Conservation (phyloP, 192 early-diverging fungal species). For the Podila epicladia region DNA sequence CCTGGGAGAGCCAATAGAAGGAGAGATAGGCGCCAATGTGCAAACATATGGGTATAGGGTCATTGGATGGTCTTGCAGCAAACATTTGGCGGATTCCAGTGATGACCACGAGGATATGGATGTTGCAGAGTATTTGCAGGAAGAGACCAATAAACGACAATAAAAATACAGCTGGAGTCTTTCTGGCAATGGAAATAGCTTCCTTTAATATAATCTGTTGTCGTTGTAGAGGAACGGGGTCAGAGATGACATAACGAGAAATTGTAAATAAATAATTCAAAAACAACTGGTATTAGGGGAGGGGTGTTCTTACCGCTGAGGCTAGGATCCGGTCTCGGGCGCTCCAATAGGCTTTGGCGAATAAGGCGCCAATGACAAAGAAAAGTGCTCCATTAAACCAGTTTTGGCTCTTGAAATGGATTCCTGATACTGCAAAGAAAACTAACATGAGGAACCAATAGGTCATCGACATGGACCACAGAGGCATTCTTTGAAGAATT, state of each 20-base stretch:
- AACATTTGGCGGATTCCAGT: conserved; percentile 55
- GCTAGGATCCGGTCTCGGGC: conserved; percentile 5
- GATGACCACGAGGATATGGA: conserved; percentile 67
- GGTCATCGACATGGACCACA: conserved; percentile 15
- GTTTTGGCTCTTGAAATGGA: conserved; percentile 1
- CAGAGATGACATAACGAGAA: not conserved
- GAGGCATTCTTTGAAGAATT: conserved; percentile 12
- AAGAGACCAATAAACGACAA: conserved; percentile 71
- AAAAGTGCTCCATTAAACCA: conserved; percentile 4
- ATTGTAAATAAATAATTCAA: not conserved
- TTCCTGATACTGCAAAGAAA: conserved; percentile 7
- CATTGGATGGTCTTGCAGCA: conserved; percentile 16
- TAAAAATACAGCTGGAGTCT: conserved; percentile 70
- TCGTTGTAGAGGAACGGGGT: not conserved
- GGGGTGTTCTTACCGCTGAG: conserved; percentile 3
- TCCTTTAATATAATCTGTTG: conserved; percentile 66
- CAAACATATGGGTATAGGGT: conserved; percentile 54
- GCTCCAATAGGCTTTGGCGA: not conserved
- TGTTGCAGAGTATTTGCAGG: conserved; percentile 59
- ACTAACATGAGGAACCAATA: conserved; percentile 13
- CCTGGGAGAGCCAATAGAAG: conserved; percentile 45
- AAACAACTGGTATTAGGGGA: not conserved
- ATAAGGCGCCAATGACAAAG: conserved; percentile 1
- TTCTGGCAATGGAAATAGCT: conserved; percentile 68
- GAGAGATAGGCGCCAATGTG: conserved; percentile 19